Percentiles rank a stretch among this genome's conserved stretches.
Evolutionary conservation across 2,329 filamentous ascomycete species (phyloP).

Genomic region (Aspergillus aculeatus): DNA sequence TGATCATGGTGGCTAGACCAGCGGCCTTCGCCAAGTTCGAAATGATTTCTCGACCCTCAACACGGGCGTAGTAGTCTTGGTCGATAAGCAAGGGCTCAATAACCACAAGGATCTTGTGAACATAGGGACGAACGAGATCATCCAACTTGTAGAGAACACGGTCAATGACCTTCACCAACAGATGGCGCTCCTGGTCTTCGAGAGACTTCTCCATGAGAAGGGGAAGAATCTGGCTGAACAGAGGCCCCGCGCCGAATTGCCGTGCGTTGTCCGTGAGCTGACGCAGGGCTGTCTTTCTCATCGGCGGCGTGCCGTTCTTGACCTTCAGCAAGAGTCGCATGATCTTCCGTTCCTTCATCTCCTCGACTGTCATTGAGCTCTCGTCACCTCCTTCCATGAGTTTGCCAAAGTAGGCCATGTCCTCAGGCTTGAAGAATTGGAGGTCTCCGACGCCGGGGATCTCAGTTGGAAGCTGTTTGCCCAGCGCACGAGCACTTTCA

Average conservation of each 20-base stretch:
- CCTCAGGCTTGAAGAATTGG: slow-evolving; percentile 97
- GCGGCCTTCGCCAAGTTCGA: slow-evolving; percentile 97
- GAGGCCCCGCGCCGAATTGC: slow-evolving; percentile 86
- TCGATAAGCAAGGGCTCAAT: slow-evolving; percentile 99
- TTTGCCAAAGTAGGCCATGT: slow-evolving; percentile 99
- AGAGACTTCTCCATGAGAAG: slow-evolving; percentile 97
- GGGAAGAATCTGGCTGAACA: slow-evolving; percentile 97
- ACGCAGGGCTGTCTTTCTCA: slow-evolving; percentile 96
- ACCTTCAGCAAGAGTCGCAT: slow-evolving; percentile 96
- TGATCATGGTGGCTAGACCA: slow-evolving; percentile 97
- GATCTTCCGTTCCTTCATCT: slow-evolving; percentile 96
- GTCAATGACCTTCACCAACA: slow-evolving; percentile 98
- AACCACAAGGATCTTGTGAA: slow-evolving; percentile 97
- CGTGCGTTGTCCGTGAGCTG: slow-evolving; percentile 97
- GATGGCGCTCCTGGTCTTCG: slow-evolving; percentile 95
- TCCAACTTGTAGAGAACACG: slow-evolving; percentile 98
- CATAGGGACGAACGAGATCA: slow-evolving; percentile 90
- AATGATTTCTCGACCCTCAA: slow-evolving; percentile 97
- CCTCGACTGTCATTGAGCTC: slow-evolving; percentile 85
- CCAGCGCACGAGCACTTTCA: slow-evolving; percentile 75
- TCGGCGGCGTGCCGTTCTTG: slow-evolving; percentile 97
- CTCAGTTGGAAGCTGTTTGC: slow-evolving; percentile 89
- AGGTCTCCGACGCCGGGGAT: slow-evolving; percentile 94
- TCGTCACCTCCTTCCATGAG: slow-evolving; percentile 92
- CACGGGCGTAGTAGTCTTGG: slow-evolving; percentile 97